A percentile compares a stretch with the other conserved stretches of the same genome.
phyloP scores from a whole-genome alignment of 352 stramenopile genomes.

The Peronosclerospora sorghi region DNA sequence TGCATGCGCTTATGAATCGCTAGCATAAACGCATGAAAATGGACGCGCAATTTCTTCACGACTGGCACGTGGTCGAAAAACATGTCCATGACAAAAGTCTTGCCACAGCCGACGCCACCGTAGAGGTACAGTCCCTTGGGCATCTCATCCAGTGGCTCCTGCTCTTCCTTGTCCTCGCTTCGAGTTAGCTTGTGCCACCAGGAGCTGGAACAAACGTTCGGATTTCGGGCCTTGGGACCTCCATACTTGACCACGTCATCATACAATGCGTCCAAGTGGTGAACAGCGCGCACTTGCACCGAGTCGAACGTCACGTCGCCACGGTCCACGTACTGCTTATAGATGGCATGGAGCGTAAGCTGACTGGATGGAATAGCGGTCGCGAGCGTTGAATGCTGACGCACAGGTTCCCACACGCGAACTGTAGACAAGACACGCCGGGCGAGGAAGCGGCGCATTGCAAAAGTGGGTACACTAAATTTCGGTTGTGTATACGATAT shows the following conservation, averaged over 20 bases:
- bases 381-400: constrained; percentile 11
- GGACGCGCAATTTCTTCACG: constrained; percentile 80
- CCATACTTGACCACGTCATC: constrained; percentile 40
- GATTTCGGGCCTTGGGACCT: too few relatives aligned
- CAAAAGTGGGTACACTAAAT: too few relatives aligned
- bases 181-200: constrained; percentile 44
- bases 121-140: constrained; percentile 94
- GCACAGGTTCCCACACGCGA: neutral
- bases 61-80: constrained; percentile 86
- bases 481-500: too few relatives aligned
- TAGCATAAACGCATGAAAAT: constrained; percentile 98
- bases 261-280: constrained; percentile 54
- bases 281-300: constrained; percentile 52
- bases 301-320: constrained; percentile 59
- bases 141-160: constrained; percentile 11
- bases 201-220: too few relatives aligned
- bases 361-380: constrained; percentile 8
- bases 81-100: constrained; percentile 95
- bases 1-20: constrained; percentile 94
- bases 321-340: constrained; percentile 44
- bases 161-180: constrained; percentile 4
- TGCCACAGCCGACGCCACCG: constrained; percentile 92
- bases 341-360: constrained; percentile 34
- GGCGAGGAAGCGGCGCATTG: constrained; percentile 10
- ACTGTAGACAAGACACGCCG: constrained; percentile 1